phyloP scores from a whole-genome alignment of 2,329 filamentous ascomycete species.

The Colletotrichum somersetense region DNA sequence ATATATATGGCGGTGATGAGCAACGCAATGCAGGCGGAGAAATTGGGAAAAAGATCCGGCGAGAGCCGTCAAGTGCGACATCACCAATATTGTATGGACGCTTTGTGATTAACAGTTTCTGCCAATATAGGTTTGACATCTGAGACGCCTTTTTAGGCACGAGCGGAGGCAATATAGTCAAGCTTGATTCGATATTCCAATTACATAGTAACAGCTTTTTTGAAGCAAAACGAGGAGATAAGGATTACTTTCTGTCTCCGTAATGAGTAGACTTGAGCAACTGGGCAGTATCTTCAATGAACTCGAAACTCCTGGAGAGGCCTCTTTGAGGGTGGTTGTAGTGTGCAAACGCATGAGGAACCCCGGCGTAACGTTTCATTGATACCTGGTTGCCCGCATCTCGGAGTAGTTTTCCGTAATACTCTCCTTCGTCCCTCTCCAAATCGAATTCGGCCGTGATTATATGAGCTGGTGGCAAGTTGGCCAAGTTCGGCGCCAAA shows the following conservation, averaged over 20 bases:
- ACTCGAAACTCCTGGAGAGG: conserved; percentile 46
- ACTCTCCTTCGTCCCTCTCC: conserved; percentile 51
- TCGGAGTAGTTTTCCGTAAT: conserved; percentile 44
- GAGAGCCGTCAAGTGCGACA: too few relatives aligned
- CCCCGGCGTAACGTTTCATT: conserved; percentile 47
- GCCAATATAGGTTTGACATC: too few relatives aligned
- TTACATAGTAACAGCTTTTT: not conserved
- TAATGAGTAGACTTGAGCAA: conserved; percentile 8
- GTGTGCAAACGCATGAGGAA: conserved; percentile 49
- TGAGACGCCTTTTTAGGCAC: too few relatives aligned
- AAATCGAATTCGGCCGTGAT: conserved; percentile 53
- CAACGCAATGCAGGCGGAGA: too few relatives aligned
- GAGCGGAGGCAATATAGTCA: not conserved
- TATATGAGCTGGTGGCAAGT: conserved; percentile 49
- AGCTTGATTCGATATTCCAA: too few relatives aligned
- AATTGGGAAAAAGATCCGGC: too few relatives aligned
- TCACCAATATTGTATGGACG: too few relatives aligned
- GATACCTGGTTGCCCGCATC: conserved; percentile 46
- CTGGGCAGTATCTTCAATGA: conserved; percentile 45
- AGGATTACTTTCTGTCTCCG: not conserved
- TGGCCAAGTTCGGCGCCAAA: conserved; percentile 46
- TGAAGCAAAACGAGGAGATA: accelerated
- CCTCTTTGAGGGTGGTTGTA: conserved; percentile 48
- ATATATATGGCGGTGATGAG: too few relatives aligned
- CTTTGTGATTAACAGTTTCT: too few relatives aligned